Base-by-base conservation (phyloP, 805 yeast genomes). In the Saturnispora hagleri region DNA sequence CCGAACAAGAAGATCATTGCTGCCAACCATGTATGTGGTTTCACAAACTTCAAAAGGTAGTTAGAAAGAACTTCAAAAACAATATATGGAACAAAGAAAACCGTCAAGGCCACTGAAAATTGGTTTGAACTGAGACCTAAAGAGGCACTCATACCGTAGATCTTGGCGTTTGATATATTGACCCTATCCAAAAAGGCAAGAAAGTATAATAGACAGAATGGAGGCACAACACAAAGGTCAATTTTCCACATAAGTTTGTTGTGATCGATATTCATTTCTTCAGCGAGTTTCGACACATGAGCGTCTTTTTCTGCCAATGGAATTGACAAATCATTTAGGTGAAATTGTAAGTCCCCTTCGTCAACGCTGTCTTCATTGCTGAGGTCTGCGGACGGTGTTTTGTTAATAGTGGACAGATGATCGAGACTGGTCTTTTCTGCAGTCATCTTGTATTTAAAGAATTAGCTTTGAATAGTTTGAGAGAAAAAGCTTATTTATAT, bases 171-270 rank as follows among this genome's bases (percentile, higher is more conserved):
- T 31, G 90, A 80, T 55, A 87, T 84, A 64, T 87, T 87, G 53
- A 86, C 90, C 65, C 95, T 74, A 64, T 87, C 95, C 61, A 87
- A 69, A 62, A 86, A 87, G 1, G 91, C 83, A 55, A 86, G 73
- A 65, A 87, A 79, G 61, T 87, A 87, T 44, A 87, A 71, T 28
- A 86, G 60, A 61, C 89, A 80, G 57, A 87, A 83, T n/a, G 89
- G 81, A 4, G 90, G 89, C 28, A 86, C 82, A 40, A 86, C 81
- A 54, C 86, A 78, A 1, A 79, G 50, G 60, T 86, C 91, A 33
- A 82, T 71, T 60, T 84, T 85, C 74, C 79, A 70, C 79, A 79
- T 77, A 27, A 86, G 67, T 57, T 69, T 74, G 43, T 60, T 68
- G 38, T 82, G 80, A 62, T 84, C 72, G 38, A 86, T 69, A 17